These are phyloP conservation scores for Lenzites betulinus DNA, from an alignment of 768 basidiomycete species.

Conservation along the genomic window DNA sequence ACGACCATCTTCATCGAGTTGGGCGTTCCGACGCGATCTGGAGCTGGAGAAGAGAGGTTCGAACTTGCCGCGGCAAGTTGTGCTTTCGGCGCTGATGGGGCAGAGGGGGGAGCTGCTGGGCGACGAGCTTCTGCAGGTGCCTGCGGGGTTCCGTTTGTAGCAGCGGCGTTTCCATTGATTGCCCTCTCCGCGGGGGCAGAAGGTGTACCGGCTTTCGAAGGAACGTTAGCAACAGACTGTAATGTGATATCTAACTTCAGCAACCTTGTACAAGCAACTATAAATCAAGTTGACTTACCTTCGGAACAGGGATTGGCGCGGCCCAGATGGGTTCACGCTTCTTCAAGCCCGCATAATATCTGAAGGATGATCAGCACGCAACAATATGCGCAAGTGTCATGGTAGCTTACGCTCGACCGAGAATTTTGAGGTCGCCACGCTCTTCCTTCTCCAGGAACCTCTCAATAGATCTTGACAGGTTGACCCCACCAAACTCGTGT, in stretches of 20 bases:
- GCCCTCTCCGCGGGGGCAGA: conserved; percentile 15
- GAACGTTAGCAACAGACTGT: conserved; percentile 4
- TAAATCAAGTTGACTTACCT: conserved; percentile 30
- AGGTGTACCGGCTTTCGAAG: conserved; percentile 12
- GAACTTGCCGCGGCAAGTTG: conserved; percentile 39
- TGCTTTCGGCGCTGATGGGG: conserved; percentile 60
- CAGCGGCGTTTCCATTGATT: conserved; percentile 11
- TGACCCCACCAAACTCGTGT: conserved; percentile 50
- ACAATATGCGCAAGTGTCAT: background rate
- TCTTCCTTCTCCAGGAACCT: conserved; percentile 73
- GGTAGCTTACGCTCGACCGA: conserved; percentile 67
- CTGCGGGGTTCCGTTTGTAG: conserved; percentile 15
- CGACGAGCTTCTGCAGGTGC: conserved; percentile 9
- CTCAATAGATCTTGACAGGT: conserved; percentile 62
- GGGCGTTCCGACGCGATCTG: conserved; percentile 35
- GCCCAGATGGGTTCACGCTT: conserved; percentile 67
- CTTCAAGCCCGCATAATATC: conserved; percentile 75
- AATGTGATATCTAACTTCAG: background rate
- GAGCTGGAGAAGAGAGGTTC: conserved; percentile 30
- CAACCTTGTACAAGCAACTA: too few species aligned
- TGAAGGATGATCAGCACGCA: conserved; percentile 28
- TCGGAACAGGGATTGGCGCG: conserved; percentile 34
- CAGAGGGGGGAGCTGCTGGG: conserved; percentile 6
- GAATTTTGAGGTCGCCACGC: conserved; percentile 80
- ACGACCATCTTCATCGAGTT: conserved; percentile 56